Conservation (phyloP, 352 stramenopile genomes). For the Phytopythium litorale region DNA sequence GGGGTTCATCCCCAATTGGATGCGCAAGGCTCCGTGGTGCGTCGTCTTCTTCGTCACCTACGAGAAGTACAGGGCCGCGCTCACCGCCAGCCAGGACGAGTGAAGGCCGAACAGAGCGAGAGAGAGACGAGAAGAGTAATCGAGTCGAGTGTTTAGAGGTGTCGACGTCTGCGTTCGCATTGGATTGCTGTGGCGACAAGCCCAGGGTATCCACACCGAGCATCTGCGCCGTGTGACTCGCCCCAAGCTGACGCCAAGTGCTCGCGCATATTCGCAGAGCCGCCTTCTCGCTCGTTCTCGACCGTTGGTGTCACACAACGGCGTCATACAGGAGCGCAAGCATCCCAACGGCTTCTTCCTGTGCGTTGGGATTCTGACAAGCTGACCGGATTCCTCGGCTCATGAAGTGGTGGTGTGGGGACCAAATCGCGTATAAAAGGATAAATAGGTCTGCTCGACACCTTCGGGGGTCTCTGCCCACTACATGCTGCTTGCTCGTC, state of each 20-base stretch:
- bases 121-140: neutral
- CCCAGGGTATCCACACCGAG: neutral
- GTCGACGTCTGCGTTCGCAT: no score
- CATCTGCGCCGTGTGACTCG: neutral
- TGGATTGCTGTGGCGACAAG: neutral
- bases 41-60: conserved; percentile 87
- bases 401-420: no score
- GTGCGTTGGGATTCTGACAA: no score
- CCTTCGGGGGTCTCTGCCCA: neutral
- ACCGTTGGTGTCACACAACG: neutral
- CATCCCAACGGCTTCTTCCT: neutral
- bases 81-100: conserved; percentile 25
- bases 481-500: neutral
- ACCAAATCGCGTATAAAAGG: no score
- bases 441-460: neutral
- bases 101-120: neutral
- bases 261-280: neutral
- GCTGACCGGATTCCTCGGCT: no score
- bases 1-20: conserved; percentile 85
- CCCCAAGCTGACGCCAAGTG: neutral
- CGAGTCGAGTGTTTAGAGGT: neutral
- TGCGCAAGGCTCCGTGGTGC: conserved; percentile 85
- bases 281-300: neutral
- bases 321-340: neutral
- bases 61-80: conserved; percentile 61